phyloP scores from a whole-genome alignment of 192 early-diverging fungal species.

The Linnemannia schmuckeri region DNA sequence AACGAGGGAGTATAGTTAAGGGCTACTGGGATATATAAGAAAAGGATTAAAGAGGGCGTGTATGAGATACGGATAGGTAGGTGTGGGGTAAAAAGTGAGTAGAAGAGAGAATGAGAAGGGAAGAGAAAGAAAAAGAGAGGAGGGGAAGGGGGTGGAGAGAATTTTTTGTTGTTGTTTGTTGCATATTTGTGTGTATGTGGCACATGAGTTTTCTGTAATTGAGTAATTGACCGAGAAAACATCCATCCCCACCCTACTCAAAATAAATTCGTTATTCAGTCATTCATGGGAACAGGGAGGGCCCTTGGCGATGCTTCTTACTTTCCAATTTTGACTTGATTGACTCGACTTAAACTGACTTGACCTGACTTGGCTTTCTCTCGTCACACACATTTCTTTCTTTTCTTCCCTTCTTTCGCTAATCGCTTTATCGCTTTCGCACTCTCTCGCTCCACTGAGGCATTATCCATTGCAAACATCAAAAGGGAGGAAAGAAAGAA shows the following conservation, averaged over 20 bases:
- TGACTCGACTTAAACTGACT: not conserved
- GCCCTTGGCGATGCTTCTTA: not conserved
- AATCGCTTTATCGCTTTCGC: no score
- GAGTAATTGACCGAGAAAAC: not conserved
- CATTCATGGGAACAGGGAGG: not conserved
- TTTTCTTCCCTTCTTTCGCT: not conserved
- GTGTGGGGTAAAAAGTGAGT: not conserved
- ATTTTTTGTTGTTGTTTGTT: not conserved
- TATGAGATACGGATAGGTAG: not conserved
- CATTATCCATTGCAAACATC: not conserved
- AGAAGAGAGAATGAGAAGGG: not conserved
- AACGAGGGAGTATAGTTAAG: not conserved
- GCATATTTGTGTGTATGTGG: not conserved
- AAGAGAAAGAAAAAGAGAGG: not conserved
- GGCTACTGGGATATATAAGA: not conserved
- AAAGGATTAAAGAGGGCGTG: not conserved
- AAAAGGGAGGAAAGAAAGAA: no score
- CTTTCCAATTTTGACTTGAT: not conserved
- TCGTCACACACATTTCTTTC: not conserved
- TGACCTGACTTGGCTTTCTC: not conserved
- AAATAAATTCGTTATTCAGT: not conserved
- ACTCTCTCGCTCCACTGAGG: no score
- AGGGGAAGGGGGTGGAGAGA: not conserved
- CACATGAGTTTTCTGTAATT: not conserved
- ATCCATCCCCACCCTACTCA: not conserved